phyloP scores from a whole-genome alignment of 2,329 filamentous ascomycete genomes.

The Fonsecaea multimorphosa region DNA sequence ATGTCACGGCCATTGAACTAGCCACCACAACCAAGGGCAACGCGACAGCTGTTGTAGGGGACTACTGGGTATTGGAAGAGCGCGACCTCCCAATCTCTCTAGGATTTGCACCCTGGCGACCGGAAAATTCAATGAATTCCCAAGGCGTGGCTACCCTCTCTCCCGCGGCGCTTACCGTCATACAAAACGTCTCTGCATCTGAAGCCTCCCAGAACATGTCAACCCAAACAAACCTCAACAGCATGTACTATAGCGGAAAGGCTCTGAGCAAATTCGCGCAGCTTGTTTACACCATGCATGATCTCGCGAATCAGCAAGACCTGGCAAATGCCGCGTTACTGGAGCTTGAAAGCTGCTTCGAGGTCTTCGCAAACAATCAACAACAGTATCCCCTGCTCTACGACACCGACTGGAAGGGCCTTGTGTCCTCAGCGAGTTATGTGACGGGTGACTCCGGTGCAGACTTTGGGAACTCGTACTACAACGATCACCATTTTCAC shows the following conservation, averaged over 20 bases:
- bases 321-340: constrained; percentile 64
- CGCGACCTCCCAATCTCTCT: constrained; percentile 72
- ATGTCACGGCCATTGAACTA: constrained; percentile 64
- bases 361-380: constrained; percentile 68
- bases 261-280: constrained; percentile 77
- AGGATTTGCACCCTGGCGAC: constrained; percentile 79
- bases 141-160: constrained; percentile 46
- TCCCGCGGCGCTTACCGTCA: constrained; percentile 61
- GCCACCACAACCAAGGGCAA: constrained; percentile 85
- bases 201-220: constrained; percentile 80
- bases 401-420: constrained; percentile 73
- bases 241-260: constrained; percentile 94
- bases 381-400: constrained; percentile 68
- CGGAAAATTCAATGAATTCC: constrained; percentile 47
- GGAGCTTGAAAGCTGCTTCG: constrained; percentile 70
- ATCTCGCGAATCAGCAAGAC: constrained; percentile 65
- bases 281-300: constrained; percentile 68
- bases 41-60: constrained; percentile 72
- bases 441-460: constrained; percentile 68
- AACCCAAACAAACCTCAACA: constrained; percentile 75
- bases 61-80: constrained; percentile 80
- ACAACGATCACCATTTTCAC: constrained; percentile 69
- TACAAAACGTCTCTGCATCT: constrained; percentile 67
- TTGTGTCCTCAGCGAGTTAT: constrained; percentile 79
- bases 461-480: constrained; percentile 90